Evolutionary conservation across 192 early-diverging fungal genomes (phyloP), one percentile per base, ranked within the genome.

Genomic region (Backusella parvicylindrica): DNA sequence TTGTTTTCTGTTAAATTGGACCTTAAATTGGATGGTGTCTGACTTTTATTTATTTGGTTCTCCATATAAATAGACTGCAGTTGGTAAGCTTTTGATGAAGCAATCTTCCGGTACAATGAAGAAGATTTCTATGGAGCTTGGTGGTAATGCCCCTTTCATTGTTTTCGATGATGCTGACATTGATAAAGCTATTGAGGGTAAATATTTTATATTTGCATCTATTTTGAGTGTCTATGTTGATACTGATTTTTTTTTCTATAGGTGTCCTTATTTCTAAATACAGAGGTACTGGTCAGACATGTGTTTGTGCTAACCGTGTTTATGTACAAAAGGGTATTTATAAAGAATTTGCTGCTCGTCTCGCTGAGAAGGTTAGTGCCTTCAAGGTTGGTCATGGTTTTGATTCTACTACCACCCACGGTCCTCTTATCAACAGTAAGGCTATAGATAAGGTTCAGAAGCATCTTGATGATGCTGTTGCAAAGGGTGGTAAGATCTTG

Each of bases 111-210:
- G 80, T 49, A 84, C 87, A 3, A 81, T 95, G 74, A 96, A 95
- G 78, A 95, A 92, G 47, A 78, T 94, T 9, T 91, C 91, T 2
- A 75, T 97, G 50, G 95, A 97, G 77, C 83, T 97, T 8, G 95
- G 92, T 67, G 95, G 95, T 43, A 97, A 97, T 77, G 94, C 93
- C 31, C 88, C 94, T 0, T 91, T 89, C 66, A 86, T 93, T 68
- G 86, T 94, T 3, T 95, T 94, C 83, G 89, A 85, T 35, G 94
- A 95, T 83, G 89, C 89, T 38, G 86, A 94, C 71, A 71, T 94
- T 9, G 89, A 93, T 63, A 79, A 89, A 66, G 91, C 93, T 3
- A 87, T 95, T 18, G 83, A 86, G 37, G 91, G 50, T 60, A 30
- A 70, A 16, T 35, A 18, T 21, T 41, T n/a, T 40, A 38, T 33